Conservation (phyloP, 2,329 filamentous ascomycete genomes). For the Cladorrhinum sp. region DNA sequence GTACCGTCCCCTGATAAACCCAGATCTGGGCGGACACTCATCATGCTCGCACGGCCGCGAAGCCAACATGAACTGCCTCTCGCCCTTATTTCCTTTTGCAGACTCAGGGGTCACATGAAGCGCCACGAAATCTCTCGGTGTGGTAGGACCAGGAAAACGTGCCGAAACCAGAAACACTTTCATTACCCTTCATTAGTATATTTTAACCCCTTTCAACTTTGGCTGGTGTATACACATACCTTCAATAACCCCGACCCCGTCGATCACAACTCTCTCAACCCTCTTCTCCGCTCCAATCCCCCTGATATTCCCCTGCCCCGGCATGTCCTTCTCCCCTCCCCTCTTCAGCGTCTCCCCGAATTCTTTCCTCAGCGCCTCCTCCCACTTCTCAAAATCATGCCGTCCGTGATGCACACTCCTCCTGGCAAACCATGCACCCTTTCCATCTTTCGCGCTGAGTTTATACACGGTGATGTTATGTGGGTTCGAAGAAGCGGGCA, state of each 20-base stretch:
- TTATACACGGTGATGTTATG: conserved; percentile 77
- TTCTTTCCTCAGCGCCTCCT: conserved; percentile 69
- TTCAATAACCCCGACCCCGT: conserved; percentile 52
- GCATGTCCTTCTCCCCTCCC: conserved; percentile 44
- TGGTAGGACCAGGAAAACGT: conserved; percentile 84
- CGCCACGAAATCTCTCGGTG: conserved; percentile 83
- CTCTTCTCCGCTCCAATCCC: conserved; percentile 80
- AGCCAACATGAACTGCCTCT: conserved; percentile 78
- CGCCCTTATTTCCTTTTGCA: conserved; percentile 34
- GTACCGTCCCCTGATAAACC: conserved; percentile 80
- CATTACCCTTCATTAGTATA: too few relatives aligned
- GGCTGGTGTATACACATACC: not conserved
- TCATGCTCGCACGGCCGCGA: conserved; percentile 81
- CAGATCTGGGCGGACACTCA: conserved; percentile 64
- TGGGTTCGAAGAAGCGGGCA: conserved; percentile 55
- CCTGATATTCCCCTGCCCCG: conserved; percentile 71
- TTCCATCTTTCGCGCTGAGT: conserved; percentile 71
- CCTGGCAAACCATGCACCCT: conserved; percentile 86
- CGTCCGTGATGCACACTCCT: conserved; percentile 68
- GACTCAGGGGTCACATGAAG: conserved; percentile 59
- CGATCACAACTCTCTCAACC: conserved; percentile 60
- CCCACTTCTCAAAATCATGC: conserved; percentile 67
- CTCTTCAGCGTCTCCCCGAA: conserved; percentile 67
- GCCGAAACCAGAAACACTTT: conserved; percentile 81
- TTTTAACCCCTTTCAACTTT: too few relatives aligned